Percentiles rank a stretch among this genome's conserved stretches.
These are phyloP conservation scores for Astrephomene gubernaculifera DNA, from an alignment of 139 green algal genomes.

Conservation along the genomic window DNA sequence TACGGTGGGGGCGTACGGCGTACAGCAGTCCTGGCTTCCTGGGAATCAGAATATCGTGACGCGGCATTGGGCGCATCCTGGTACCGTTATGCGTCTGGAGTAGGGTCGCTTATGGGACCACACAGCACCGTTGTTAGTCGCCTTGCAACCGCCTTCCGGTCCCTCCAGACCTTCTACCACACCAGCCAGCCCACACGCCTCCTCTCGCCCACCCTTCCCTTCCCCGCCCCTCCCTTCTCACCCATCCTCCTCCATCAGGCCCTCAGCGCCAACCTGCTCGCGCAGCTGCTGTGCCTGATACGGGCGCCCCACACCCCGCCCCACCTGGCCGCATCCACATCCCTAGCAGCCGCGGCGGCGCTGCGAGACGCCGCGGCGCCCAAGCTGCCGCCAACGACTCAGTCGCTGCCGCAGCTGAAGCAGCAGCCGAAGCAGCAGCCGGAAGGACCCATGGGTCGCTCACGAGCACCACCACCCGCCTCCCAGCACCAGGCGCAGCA, in stretches of 20 bases:
- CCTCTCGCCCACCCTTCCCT: too few species aligned
- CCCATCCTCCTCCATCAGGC: too few species aligned
- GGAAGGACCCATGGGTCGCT: background rate
- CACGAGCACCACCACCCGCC: background rate
- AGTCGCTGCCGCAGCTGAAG: background rate
- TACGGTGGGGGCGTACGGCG: background rate
- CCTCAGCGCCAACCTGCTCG: constrained; percentile 5
- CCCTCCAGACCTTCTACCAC: too few species aligned
- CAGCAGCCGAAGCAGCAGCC: background rate
- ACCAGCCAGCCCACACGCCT: too few species aligned
- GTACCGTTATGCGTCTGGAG: too few species aligned
- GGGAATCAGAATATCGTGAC: too few species aligned
- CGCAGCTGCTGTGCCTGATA: background rate
- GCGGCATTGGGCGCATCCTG: too few species aligned
- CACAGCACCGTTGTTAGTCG: too few species aligned
- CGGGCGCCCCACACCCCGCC: background rate
- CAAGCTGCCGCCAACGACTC: background rate
- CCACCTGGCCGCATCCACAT: background rate
- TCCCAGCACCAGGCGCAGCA: background rate
- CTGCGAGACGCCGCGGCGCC: background rate
- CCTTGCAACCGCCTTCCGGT: too few species aligned
- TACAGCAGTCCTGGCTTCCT: too few species aligned
- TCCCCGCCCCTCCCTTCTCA: too few species aligned
- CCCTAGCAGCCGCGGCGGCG: background rate
- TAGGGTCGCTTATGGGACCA: too few species aligned